Percentiles rank a stretch among this genome's conserved stretches.
Conservation (phyloP, 768 basidiomycete genomes). For the Phylloporus sp. region DNA sequence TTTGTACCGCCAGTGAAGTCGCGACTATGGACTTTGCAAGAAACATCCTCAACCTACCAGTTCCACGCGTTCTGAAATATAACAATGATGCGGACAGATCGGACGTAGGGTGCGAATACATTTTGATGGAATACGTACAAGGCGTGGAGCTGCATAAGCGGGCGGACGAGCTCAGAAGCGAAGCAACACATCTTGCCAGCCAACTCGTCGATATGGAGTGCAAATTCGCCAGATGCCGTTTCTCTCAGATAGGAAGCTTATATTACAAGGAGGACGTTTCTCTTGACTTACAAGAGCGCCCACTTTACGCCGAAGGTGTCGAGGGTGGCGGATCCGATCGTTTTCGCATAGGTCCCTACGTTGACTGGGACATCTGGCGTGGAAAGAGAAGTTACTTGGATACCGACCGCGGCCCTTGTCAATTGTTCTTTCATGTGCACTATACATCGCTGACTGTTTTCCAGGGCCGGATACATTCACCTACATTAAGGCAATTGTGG, state of each 20-base stretch:
- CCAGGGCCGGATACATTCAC: neutral
- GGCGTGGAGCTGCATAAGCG: neutral
- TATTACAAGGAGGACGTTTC: conserved; percentile 33
- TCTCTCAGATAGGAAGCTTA: conserved; percentile 34
- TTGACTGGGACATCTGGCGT: conserved; percentile 25
- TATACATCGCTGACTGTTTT: neutral
- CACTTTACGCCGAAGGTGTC: conserved; percentile 20
- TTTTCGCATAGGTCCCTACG: conserved; percentile 6
- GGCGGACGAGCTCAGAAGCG: neutral
- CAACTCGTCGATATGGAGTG: conserved; percentile 20
- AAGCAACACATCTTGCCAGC: neutral
- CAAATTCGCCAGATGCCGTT: conserved; percentile 15
- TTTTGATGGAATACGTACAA: neutral
- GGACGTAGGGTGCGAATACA: neutral
- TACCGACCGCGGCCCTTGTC: conserved; percentile 34
- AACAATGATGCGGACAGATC: neutral
- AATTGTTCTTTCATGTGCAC: conserved; percentile 7
- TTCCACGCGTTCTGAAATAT: neutral
- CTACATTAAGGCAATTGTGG: neutral
- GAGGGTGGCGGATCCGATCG: conserved; percentile 30
- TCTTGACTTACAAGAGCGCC: conserved; percentile 3
- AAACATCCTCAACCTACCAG: neutral
- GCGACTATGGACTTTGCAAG: neutral
- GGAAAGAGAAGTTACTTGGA: conserved; percentile 23
- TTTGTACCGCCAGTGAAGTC: conserved; percentile 24